Evolutionary conservation across 2,329 filamentous ascomycete genomes (phyloP).

Genomic region (Neopestalotiopsis clavispora): DNA sequence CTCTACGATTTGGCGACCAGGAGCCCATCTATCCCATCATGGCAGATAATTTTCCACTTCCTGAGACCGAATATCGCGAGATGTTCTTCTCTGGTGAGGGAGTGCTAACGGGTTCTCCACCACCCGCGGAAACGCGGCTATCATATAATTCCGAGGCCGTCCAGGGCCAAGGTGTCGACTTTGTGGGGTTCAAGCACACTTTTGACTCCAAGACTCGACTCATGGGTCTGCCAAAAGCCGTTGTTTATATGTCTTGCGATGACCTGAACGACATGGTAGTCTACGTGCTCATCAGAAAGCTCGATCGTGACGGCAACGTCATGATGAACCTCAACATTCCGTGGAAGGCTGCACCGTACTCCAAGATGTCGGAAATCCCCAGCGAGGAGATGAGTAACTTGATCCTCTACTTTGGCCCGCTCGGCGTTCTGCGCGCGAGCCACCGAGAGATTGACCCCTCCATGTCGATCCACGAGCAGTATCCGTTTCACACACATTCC

Average conservation of each 20-base stretch:
- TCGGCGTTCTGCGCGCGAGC: constrained; percentile 49
- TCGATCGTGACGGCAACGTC: constrained; percentile 44
- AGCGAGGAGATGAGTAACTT: constrained; percentile 42
- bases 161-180: no score
- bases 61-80: no score
- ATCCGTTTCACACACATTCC: constrained; percentile 32
- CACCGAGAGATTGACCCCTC: constrained; percentile 42
- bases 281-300: constrained; percentile 49
- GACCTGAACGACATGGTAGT: constrained; percentile 49
- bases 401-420: constrained; percentile 46
- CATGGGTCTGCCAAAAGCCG: constrained; percentile 51
- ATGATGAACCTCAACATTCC: constrained; percentile 50
- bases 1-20: no score
- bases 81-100: no score
- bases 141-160: no score
- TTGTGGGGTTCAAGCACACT: constrained; percentile 30
- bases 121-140: no score
- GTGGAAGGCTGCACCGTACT: constrained; percentile 29
- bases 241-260: constrained; percentile 48
- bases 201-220: constrained; percentile 44
- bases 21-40: no score
- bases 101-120: no score
- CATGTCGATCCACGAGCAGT: constrained; percentile 34
- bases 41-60: no score
- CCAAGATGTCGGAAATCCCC: constrained; percentile 31